Evolutionary conservation across 441 rosid species (phyloP).

Genomic region (Melastoma candidum): DNA sequence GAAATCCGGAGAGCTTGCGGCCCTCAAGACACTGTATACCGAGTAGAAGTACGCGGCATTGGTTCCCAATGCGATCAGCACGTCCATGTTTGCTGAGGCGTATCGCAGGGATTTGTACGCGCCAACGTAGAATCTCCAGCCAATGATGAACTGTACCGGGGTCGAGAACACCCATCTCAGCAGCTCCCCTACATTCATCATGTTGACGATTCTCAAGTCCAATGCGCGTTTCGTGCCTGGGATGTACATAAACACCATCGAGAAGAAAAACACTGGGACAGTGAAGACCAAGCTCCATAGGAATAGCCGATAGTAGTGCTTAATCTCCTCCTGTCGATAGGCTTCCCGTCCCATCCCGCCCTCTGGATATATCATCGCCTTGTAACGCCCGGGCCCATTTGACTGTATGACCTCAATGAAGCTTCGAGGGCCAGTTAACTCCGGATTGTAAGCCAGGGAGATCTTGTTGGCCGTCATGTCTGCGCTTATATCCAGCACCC

Average conservation of each 20-base stretch:
- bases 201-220: conserved; percentile 60
- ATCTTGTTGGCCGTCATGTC: conserved; percentile 3
- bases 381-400: conserved; percentile 48
- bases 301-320: conserved; percentile 49
- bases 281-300: conserved; percentile 83
- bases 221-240: conserved; percentile 50
- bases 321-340: conserved; percentile 46
- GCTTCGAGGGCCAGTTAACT: conserved; percentile 71
- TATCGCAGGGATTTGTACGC: conserved; percentile 64
- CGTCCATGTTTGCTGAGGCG: conserved; percentile 96
- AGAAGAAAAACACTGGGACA: conserved; percentile 61
- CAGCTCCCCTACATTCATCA: conserved; percentile 57
- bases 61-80: conserved; percentile 78
- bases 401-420: conserved; percentile 64
- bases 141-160: conserved; percentile 84
- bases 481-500: conserved; percentile 41
- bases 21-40: conserved; percentile 58
- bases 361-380: conserved; percentile 48
- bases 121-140: conserved; percentile 69
- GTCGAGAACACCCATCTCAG: conserved; percentile 67
- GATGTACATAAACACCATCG: conserved; percentile 81
- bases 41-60: conserved; percentile 94
- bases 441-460: conserved; percentile 55
- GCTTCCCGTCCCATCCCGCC: conserved; percentile 35
- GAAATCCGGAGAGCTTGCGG: conserved; percentile 54